Base-by-base conservation (phyloP, 176 grass and related monocot species). In the Pharus latifolius region DNA sequence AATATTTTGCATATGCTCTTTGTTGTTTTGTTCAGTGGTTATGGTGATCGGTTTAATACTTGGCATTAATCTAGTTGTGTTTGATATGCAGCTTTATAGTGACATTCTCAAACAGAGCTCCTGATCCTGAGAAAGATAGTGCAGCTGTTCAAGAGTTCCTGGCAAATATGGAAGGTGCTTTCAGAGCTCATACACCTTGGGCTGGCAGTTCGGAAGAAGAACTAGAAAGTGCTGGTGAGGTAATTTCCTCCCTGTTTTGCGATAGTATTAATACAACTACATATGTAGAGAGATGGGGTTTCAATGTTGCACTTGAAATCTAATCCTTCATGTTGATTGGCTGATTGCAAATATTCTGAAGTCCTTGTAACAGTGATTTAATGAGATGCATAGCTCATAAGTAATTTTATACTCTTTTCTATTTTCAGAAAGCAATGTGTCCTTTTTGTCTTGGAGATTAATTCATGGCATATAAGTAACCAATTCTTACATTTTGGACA, bases 121-220 rank as follows among this genome's bases (percentile, higher is more conserved):
- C 95, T 83, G 95, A 98, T 85, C 95, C 95, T 50, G 95, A 98
- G 42, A 80, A 67, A 51, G 95, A 98, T 74, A 98, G 95, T 56
- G 42, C 60, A 65, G 78, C 87, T 23, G 84, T 91, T 49, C 95
- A 98, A 80, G 87, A 88, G 35, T 98, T 98, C 64, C 87, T 98
- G 53, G 75, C 88, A 80, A 88, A 74, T 37, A 98, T 98, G 95
- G 95, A 98, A 98, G 87, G 73, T 50, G 86, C 89, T 58, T 98
- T 98, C 75, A 85, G 90, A 70, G 79, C 81, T 34, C 90, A 98
- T 68, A 70, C 90, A 28, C 87, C 91, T 71, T 98, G 89, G 89
- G 95, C 95, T 81, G 89, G 87, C 37, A 85, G 95, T 86, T 98
- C 95, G 60, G 87, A 98, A 65, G 95, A 98, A 86, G 95, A 98